Evolutionary conservation across 1,139 yeast genomes (phyloP).

Genomic region (Sugiyamaella xylanicola): DNA sequence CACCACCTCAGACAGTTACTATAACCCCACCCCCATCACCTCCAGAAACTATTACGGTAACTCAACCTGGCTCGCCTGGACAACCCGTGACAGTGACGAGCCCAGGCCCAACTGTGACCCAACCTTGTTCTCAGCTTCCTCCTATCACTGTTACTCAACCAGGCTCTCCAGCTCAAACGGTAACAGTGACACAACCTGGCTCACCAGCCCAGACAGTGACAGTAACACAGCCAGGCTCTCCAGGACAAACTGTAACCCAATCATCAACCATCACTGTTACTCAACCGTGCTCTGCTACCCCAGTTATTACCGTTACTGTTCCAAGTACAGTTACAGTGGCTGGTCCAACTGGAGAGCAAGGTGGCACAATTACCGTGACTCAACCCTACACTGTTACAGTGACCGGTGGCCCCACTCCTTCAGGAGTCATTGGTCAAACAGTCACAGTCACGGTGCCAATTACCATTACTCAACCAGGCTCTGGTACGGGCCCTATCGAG

Average conservation of each 20-base stretch:
- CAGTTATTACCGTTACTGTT: slow-evolving; percentile 13
- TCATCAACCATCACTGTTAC: slow-evolving; percentile 4
- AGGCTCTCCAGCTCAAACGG: slow-evolving; percentile 16
- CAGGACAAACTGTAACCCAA: slow-evolving; percentile 2
- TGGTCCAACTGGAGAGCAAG: slow-evolving; percentile 2
- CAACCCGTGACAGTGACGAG: slow-evolving; percentile 7
- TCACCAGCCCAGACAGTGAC: slow-evolving; percentile 11
- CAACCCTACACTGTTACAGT: slow-evolving; percentile 23
- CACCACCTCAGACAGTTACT: slow-evolving; percentile 4
- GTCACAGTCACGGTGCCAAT: slow-evolving; percentile 5
- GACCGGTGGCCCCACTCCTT: slow-evolving; percentile 15
- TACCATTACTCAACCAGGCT: slow-evolving; percentile 14
- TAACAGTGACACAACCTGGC: slow-evolving; percentile 25
- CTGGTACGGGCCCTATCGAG: not conserved
- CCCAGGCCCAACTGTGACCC: not conserved
- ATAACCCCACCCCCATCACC: slow-evolving; percentile 8
- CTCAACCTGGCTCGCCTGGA: slow-evolving; percentile 21
- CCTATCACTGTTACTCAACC: slow-evolving; percentile 27
- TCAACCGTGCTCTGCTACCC: not conserved
- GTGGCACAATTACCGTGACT: slow-evolving; percentile 13
- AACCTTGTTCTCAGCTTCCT: slow-evolving; percentile 1
- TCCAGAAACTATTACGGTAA: slow-evolving; percentile 19
- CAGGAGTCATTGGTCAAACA: slow-evolving; percentile 9
- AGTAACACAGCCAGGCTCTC: slow-evolving; percentile 3
- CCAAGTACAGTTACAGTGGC: slow-evolving; percentile 10